A percentile compares a stretch with the other conserved stretches of the same genome.
These are phyloP conservation scores for Spiromastix sp. DNA, from an alignment of 2,329 filamentous ascomycete species.

Conservation along the genomic window DNA sequence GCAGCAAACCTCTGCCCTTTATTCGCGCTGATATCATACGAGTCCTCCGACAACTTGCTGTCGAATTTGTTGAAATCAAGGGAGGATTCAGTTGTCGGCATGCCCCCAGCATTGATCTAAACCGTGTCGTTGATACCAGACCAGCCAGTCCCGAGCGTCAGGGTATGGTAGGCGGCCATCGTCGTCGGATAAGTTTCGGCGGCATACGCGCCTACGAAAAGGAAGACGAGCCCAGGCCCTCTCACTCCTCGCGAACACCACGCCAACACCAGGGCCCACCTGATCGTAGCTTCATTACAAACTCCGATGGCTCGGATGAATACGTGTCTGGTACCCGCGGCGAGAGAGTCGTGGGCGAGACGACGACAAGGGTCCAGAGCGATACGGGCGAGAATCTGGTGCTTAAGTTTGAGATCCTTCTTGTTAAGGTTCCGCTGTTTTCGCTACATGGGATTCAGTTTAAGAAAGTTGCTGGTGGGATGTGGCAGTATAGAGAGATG, in stretches of 20 bases:
- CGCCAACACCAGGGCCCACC: conserved; percentile 37
- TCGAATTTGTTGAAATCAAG: conserved; percentile 87
- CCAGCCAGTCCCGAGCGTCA: conserved; percentile 48
- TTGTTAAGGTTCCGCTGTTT: conserved; percentile 92
- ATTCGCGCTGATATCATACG: conserved; percentile 87
- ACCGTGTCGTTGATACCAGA: conserved; percentile 55
- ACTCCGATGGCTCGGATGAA: conserved; percentile 77
- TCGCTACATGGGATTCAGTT: conserved; percentile 94
- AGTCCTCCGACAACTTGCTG: conserved; percentile 74
- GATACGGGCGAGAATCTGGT: conserved; percentile 78
- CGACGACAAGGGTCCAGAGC: conserved; percentile 81
- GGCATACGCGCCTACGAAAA: conserved; percentile 57
- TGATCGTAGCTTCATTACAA: conserved; percentile 66
- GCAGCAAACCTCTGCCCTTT: conserved; percentile 73
- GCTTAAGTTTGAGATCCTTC: conserved; percentile 87
- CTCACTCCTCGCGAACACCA: conserved; percentile 34
- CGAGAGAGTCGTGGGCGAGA: conserved; percentile 65
- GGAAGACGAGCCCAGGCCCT: conserved; percentile 51
- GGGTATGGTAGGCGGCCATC: conserved; percentile 46
- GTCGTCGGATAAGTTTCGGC: conserved; percentile 74
- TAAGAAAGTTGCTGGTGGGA: conserved; percentile 90
- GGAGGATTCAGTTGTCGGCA: conserved; percentile 88
- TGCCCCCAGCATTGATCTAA: conserved; percentile 77
- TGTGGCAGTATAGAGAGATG: conserved; percentile 99
- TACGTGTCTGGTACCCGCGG: conserved; percentile 49